These are phyloP conservation scores for Microsporum audouinii DNA, from an alignment of 2,329 filamentous ascomycete species.

Conservation along the genomic window DNA sequence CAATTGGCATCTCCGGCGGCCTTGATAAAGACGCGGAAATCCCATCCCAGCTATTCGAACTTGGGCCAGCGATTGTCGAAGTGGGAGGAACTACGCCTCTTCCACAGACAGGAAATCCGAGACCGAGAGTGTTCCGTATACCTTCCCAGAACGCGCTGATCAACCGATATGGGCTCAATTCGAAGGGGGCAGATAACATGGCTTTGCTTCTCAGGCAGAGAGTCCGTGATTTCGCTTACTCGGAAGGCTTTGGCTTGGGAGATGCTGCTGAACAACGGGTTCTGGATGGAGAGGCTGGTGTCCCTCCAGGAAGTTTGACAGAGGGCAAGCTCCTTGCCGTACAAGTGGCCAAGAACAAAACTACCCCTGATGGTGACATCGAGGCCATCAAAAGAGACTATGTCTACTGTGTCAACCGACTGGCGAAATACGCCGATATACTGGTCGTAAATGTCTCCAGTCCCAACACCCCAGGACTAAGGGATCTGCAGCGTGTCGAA, in stretches of 20 bases:
- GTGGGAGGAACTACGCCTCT: conserved; percentile 80
- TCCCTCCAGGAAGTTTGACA: conserved; percentile 70
- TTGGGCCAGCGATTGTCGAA: conserved; percentile 80
- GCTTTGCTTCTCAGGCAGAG: conserved; percentile 67
- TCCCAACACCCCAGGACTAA: conserved; percentile 85
- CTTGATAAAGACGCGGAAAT: conserved; percentile 92
- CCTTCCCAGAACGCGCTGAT: conserved; percentile 76
- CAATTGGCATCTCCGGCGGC: conserved; percentile 87
- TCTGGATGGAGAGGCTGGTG: conserved; percentile 61
- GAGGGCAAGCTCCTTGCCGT: conserved; percentile 71
- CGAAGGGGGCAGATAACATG: conserved; percentile 75
- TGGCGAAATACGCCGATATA: conserved; percentile 84
- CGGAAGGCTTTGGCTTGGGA: conserved; percentile 52
- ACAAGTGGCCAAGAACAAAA: conserved; percentile 95
- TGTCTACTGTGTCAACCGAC: conserved; percentile 71
- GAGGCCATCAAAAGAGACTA: conserved; percentile 69
- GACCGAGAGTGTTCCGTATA: conserved; percentile 77
- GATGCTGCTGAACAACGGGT: conserved; percentile 58
- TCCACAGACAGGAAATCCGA: conserved; percentile 80
- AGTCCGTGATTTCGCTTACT: conserved; percentile 63
- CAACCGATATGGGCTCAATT: conserved; percentile 94
- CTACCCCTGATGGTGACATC: conserved; percentile 73
- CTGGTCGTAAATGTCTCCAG: conserved; percentile 97
- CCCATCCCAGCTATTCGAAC: conserved; percentile 67
- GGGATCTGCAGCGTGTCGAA: conserved; percentile 72